These are phyloP conservation scores for Udeniomyces megalosporus DNA, from an alignment of 768 basidiomycete genomes.

Conservation along the genomic window DNA sequence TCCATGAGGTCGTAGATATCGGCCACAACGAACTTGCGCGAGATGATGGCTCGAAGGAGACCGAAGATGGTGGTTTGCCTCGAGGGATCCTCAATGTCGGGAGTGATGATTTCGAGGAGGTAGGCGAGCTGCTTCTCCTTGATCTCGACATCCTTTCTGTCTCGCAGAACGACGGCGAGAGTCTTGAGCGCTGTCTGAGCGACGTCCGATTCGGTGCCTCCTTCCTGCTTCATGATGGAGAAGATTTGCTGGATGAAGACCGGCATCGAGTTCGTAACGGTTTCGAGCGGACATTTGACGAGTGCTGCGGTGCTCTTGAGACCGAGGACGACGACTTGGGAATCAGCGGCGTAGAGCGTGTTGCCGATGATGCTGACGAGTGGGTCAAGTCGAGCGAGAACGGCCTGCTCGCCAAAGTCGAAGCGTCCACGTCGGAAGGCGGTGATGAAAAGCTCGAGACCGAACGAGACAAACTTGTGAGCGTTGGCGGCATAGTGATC, in stretches of 20 bases:
- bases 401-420: slow-evolving; percentile 56
- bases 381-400: slow-evolving; percentile 67
- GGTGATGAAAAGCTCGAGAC: slow-evolving; percentile 76
- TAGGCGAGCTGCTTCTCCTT: slow-evolving; percentile 79
- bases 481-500: slow-evolving; percentile 76
- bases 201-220: slow-evolving; percentile 76
- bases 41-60: slow-evolving; percentile 75
- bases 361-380: slow-evolving; percentile 80
- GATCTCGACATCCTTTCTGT: slow-evolving; percentile 59
- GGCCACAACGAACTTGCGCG: slow-evolving; percentile 78
- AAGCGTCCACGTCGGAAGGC: slow-evolving; percentile 74
- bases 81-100: slow-evolving; percentile 76
- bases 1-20: slow-evolving; percentile 98
- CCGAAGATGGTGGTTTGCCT: slow-evolving; percentile 76
- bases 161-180: slow-evolving; percentile 74
- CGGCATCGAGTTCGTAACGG: slow-evolving; percentile 56
- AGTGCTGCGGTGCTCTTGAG: slow-evolving; percentile 67
- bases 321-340: slow-evolving; percentile 55
- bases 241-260: slow-evolving; percentile 72
- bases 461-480: slow-evolving; percentile 78
- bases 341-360: slow-evolving; percentile 68
- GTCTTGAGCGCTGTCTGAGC: slow-evolving; percentile 77
- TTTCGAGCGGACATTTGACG: slow-evolving; percentile 64
- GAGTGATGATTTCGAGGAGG: slow-evolving; percentile 66
- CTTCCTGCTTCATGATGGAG: slow-evolving; percentile 60